Base-by-base conservation (phyloP, 352 stramenopile genomes). In the Pythium pyrilobum region DNA sequence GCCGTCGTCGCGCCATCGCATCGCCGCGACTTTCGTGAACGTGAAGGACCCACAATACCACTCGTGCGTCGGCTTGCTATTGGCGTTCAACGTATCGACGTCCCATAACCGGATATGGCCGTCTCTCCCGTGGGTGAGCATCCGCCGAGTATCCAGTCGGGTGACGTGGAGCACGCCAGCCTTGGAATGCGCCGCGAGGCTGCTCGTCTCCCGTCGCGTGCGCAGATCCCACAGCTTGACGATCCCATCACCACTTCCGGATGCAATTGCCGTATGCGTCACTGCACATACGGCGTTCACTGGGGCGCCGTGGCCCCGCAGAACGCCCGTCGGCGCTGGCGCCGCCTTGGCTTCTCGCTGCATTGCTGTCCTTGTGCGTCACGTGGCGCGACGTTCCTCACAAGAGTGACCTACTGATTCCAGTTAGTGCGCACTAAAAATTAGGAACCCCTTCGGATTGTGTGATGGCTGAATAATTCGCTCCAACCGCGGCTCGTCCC, bases 191-290 rank as follows among this genome's bases (percentile, higher is more conserved):
- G 75, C 71, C 0, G 52, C 9, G 2, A 59, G 56, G 4, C 67
- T 66, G 18, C 59, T 64, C 25, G 57, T 47, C 51, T 88, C 74
- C 13, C 83, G 74, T 12, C 83, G 74, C 38, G 75, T 69, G 18
- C 60, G 71, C 38, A 93, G 52, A 56, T 86, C 63, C 83, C 83
- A 93, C 21, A 93, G 56, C 56, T 87, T 91, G 23, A 93, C 66
- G 11, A 63, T 53, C 6, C 83, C 83, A 40, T 93, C 77, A 2
- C 73, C 83, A 21, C 56, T 60, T 1, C 78, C 80, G 15, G 83
- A 91, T 0, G 79, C 62, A 25, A 90, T 18, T 2, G 27, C 51
- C 0, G 67, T 71, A 6, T 47, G 10, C 1, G 66, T 56, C 5
- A 91, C 32, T n/a, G 87, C 88, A 33, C 66, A 55, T 8, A 77